Base-by-base conservation (phyloP, 2,329 filamentous ascomycete genomes). In the Proliferodiscus dingleyae region DNA sequence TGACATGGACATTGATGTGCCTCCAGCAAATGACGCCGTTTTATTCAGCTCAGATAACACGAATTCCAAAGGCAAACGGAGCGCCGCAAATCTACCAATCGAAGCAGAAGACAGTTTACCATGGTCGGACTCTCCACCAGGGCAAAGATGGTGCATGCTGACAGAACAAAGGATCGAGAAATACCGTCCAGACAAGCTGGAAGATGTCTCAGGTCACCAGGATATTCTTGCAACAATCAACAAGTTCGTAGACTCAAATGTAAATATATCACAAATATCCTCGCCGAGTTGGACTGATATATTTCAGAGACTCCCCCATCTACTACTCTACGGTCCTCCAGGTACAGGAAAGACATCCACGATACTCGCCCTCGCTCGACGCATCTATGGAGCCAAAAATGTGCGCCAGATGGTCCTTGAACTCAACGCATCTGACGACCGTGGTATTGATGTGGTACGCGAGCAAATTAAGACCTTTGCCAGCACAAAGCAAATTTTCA, bases 401-500 rank as follows among this genome's bases (percentile, higher is more conserved):
- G 85, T 96, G 83, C 84, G 91, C 15, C 93, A 98, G 68, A 97
- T 98, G 89, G 93, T 98, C 15, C 79, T 98, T 26, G 93, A 98
- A 69, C 80, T 98, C 55, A 98, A 98, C 65, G 93, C 93, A 32
- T 95, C 89, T 39, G 93, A 98, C 64, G 93, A 98, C 66, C 80
- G 93, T 68, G 93, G 93, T 62, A 98, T 98, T 66, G 93, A 98
- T 56, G 93, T 98, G 2, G 93, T 98, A 46, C 81, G 90, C 55
- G 93, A 98, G 71, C 93, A 98, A 69, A 98, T 98, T 78, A 98
- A 97, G 76, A 98, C 93, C 0, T 98, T 98, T 70, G 91, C 89
- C 32, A 94, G 87, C 58, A 98, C 93, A 6, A 96, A 95, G 68
- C 93, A 98, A 64, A 98, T 98, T 60, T 98, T 98, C 71, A 74